Percentiles rank a stretch among this genome's conserved stretches.
Conservation (phyloP, 2,329 filamentous ascomycete genomes). For the Allantophomopsis lycopodina region DNA sequence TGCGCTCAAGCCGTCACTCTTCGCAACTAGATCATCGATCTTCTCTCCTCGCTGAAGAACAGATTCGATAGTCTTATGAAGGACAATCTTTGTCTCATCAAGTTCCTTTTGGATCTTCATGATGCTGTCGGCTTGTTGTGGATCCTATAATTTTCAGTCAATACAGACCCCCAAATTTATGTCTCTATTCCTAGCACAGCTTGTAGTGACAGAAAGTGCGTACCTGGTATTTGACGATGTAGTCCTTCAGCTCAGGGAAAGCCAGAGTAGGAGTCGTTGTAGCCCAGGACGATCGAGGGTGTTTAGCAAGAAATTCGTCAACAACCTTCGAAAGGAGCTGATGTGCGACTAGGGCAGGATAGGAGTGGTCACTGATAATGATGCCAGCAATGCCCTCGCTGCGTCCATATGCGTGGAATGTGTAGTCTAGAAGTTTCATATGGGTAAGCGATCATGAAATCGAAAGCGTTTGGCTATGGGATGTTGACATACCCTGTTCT, state of each 20-base stretch:
- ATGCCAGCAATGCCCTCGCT: slow-evolving; percentile 64
- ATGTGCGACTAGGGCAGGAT: slow-evolving; percentile 69
- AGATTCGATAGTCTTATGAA: slow-evolving; percentile 93
- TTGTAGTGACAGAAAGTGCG: slow-evolving; percentile 15
- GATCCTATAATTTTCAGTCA: slow-evolving; percentile 33
- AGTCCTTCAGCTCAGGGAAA: slow-evolving; percentile 68
- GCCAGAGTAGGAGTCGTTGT: slow-evolving; percentile 36
- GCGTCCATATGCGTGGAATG: slow-evolving; percentile 65
- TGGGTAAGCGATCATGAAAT: background rate
- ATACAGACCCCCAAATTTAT: too few species aligned
- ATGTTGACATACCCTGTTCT: slow-evolving; percentile 46
- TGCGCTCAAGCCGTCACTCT: slow-evolving; percentile 79
- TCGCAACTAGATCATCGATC: slow-evolving; percentile 84
- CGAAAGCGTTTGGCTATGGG: too few species aligned
- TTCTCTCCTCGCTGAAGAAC: slow-evolving; percentile 87
- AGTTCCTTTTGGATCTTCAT: slow-evolving; percentile 93
- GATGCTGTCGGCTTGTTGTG: slow-evolving; percentile 79
- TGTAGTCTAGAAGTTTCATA: slow-evolving; percentile 36
- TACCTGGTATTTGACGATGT: slow-evolving; percentile 39
- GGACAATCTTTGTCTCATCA: slow-evolving; percentile 91
- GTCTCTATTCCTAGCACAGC: slow-evolving; percentile 43
- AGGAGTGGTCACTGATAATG: slow-evolving; percentile 65
- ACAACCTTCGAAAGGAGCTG: slow-evolving; percentile 75
- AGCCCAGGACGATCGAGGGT: slow-evolving; percentile 58
- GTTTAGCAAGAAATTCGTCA: slow-evolving; percentile 71